Conservation (phyloP, 2,329 filamentous ascomycete genomes). For the Ceratocystiopsis brevicomis region DNA sequence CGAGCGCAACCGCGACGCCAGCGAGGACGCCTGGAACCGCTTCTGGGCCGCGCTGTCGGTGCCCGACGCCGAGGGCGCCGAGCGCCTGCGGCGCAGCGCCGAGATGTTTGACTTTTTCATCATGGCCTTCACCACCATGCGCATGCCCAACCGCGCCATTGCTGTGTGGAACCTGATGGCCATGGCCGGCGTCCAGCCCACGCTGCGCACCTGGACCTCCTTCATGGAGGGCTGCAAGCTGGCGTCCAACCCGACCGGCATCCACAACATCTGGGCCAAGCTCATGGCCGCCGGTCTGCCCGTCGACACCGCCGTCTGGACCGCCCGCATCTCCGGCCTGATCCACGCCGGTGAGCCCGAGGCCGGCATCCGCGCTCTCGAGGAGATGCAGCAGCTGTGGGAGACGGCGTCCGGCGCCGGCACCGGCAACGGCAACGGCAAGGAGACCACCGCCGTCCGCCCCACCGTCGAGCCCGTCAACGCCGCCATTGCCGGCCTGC, state of each 20-base stretch:
- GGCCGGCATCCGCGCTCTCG: constrained; percentile 41
- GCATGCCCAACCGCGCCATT: constrained; percentile 13
- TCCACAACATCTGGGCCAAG: constrained; percentile 49
- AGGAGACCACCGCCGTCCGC: constrained; percentile 22
- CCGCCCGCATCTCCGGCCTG: constrained; percentile 46
- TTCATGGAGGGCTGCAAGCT: constrained; percentile 55
- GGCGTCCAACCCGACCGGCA: constrained; percentile 35
- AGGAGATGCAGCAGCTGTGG: constrained; percentile 49
- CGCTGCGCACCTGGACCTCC: constrained; percentile 46
- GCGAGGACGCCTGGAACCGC: constrained; percentile 13
- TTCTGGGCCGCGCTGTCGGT: constrained; percentile 13
- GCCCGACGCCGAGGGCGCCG: constrained; percentile 7
- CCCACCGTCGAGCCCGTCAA: constrained; percentile 51
- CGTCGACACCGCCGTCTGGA: constrained; percentile 52
- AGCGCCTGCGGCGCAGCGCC: constrained; percentile 6
- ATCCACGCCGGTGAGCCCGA: constrained; percentile 34
- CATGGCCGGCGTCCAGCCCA: constrained; percentile 34
- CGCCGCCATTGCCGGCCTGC: constrained; percentile 44
- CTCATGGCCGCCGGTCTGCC: constrained; percentile 36
- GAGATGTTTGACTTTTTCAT: constrained; percentile 19
- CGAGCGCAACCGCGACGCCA: constrained; percentile 9
- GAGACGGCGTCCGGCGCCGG: constrained; percentile 11
- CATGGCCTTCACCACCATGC: constrained; percentile 15
- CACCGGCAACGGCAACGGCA: constrained; percentile 1
- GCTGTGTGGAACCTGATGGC: constrained; percentile 24